Base-by-base conservation (phyloP, 2,329 filamentous ascomycete species). In the Apiospora pterosperma region DNA sequence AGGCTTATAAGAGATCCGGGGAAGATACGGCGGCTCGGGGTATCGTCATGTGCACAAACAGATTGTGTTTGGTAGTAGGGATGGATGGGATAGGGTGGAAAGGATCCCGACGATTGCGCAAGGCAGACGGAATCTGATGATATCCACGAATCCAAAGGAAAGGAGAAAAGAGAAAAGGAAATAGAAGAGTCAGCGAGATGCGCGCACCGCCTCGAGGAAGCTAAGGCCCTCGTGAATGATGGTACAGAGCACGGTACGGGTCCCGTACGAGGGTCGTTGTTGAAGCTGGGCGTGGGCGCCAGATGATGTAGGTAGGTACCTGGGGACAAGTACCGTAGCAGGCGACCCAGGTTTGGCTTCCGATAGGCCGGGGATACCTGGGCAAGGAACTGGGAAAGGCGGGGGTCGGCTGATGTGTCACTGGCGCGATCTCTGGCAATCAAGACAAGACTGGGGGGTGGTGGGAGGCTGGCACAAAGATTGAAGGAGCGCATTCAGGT, bases 1-100 rank as follows among this genome's bases (percentile, higher is more conserved):
- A 67, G 71, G 73, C 73, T 73, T 75, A 75, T 72, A 72, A 72
- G 69, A 70, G 69, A 69, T 69, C 67, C 67, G 70, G 69, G 67
- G 67, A 68, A 65, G 62, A 67, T 62, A 66, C 65, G 67, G 67
- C 65, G 62, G 61, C 70, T 74, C 69, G 72, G 66, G 69, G 66
- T 68, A 67, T 69, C 72, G 71, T 73, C 70, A 71, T 75, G 62
- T 63, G 59, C 34, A 59, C 63, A 58, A 12, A 41, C 41, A 39
- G 23, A 38, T 14, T 64, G 48, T 55, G 52, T 60, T 28, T n/a
- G 28, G 59, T 59, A 12, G 19, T 21, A 21, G 41, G 42, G 41
- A 38, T 42, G 44, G 63, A 63, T 41, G 55, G n/a, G 31, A 34
- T 58, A 38, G 58, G 58, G 31, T 36, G 34, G 34, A 23, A 39